Evolutionary conservation across 768 basidiomycete genomes (phyloP).

Genomic region (Pholiota conissans): DNA sequence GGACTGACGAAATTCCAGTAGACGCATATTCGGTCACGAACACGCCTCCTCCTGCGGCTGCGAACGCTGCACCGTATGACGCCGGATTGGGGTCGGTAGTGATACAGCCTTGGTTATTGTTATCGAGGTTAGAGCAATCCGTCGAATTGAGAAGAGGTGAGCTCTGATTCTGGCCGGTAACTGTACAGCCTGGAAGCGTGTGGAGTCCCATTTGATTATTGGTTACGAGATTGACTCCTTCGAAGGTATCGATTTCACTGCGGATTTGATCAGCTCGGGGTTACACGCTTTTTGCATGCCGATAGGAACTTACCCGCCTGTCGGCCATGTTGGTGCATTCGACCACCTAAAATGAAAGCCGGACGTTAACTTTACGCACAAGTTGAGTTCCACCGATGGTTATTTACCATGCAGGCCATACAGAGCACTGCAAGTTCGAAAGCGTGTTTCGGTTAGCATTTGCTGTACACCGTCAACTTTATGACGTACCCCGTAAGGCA

Average conservation of each 20-base stretch:
- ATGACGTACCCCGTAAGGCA: slow-evolving; percentile 58
- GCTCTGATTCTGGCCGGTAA: slow-evolving; percentile 47
- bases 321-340: slow-evolving; percentile 59
- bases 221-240: slow-evolving; percentile 70
- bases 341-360: slow-evolving; percentile 38
- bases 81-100: slow-evolving; percentile 51
- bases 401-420: slow-evolving; percentile 60
- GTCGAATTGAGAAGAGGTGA: slow-evolving; percentile 55
- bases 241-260: slow-evolving; percentile 78
- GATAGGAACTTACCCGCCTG: slow-evolving; percentile 44
- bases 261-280: background rate
- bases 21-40: slow-evolving; percentile 74
- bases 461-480: too few species aligned
- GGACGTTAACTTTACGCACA: background rate
- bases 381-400: background rate
- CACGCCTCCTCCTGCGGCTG: slow-evolving; percentile 65
- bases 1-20: slow-evolving; percentile 60
- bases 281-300: background rate
- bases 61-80: slow-evolving; percentile 70
- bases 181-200: slow-evolving; percentile 60
- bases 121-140: slow-evolving; percentile 55
- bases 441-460: background rate
- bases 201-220: slow-evolving; percentile 74
- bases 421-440: slow-evolving; percentile 51
- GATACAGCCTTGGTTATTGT: slow-evolving; percentile 65